Conservation (phyloP, 768 basidiomycete species). For the Rubroboletus satanas region DNA sequence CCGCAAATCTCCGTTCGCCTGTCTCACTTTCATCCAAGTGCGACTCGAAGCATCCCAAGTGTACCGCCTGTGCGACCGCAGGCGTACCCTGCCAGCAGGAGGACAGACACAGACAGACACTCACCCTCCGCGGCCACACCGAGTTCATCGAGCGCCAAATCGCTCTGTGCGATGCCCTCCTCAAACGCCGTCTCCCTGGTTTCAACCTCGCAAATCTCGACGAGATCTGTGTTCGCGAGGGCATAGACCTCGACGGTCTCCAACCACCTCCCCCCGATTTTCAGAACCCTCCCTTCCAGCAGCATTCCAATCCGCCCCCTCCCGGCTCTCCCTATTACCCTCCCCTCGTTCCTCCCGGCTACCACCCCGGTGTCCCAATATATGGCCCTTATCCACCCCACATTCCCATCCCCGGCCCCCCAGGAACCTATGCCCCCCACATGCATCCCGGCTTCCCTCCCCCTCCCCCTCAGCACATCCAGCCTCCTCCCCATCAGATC, state of each 20-base stretch:
- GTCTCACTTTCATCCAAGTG: constrained; percentile 53
- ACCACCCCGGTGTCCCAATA: constrained; percentile 40
- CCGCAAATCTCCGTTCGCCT: constrained; percentile 74
- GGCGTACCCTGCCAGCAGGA: constrained; percentile 82
- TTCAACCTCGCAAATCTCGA: constrained; percentile 68
- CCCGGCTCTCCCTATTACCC: constrained; percentile 32
- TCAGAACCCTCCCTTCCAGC: constrained; percentile 35
- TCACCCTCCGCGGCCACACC: constrained; percentile 80
- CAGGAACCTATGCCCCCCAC: constrained; percentile 50
- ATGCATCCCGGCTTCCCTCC: constrained; percentile 60
- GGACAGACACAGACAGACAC: constrained; percentile 81
- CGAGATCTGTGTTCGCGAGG: constrained; percentile 59
- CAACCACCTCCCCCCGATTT: constrained; percentile 29
- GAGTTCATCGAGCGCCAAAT: constrained; percentile 81
- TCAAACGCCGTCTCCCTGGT: constrained; percentile 66
- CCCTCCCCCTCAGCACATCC: constrained; percentile 38
- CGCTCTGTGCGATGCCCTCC: constrained; percentile 70
- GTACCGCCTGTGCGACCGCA: constrained; percentile 79
- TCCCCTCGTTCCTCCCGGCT: constrained; percentile 41
- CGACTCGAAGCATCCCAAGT: constrained; percentile 86
- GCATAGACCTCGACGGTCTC: constrained; percentile 47
- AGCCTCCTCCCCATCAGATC: constrained; percentile 36
- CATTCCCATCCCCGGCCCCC: constrained; percentile 38
- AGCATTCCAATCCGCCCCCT: constrained; percentile 22
- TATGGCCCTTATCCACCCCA: constrained; percentile 44